Conservation (phyloP, 768 basidiomycete species). For the Mycena vulgaris region DNA sequence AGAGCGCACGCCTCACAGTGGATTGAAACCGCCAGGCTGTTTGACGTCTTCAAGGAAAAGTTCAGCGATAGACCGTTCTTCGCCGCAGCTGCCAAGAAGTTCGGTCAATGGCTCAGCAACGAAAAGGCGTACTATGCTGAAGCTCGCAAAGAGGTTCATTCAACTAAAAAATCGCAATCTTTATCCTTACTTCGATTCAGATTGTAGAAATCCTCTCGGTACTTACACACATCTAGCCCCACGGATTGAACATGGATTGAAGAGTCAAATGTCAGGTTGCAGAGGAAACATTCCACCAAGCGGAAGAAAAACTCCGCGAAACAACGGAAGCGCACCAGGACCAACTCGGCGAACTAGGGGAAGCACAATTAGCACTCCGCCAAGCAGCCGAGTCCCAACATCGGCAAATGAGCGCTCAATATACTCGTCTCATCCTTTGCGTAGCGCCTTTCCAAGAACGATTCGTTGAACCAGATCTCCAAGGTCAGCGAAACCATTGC, state of each 20-base stretch:
- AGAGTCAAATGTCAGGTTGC: constrained; percentile 30
- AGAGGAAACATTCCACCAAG: constrained; percentile 44
- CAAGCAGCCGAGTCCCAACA: no score
- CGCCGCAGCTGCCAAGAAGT: constrained; percentile 48
- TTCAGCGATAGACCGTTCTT: not conserved
- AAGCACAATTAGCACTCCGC: no score
- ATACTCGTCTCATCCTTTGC: constrained; percentile 51
- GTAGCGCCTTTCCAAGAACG: constrained; percentile 46
- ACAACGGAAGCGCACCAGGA: no score
- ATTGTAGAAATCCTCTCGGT: constrained; percentile 68
- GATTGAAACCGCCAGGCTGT: not conserved
- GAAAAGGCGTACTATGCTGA: constrained; percentile 64
- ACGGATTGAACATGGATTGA: constrained; percentile 4
- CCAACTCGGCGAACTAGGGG: no score
- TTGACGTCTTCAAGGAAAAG: not conserved
- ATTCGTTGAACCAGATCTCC: constrained; percentile 54
- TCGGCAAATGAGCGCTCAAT: constrained; percentile 50
- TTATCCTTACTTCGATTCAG: constrained; percentile 46
- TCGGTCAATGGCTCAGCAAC: constrained; percentile 62
- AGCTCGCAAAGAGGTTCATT: constrained; percentile 63
- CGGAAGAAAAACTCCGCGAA: no score
- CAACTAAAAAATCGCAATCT: constrained; percentile 18
- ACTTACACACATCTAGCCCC: constrained; percentile 15
- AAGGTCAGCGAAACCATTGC: constrained; percentile 43
- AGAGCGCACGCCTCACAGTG: not conserved